These are phyloP conservation scores for Hypoxylon sp. DNA, from an alignment of 2,329 filamentous ascomycete species.

Conservation along the genomic window DNA sequence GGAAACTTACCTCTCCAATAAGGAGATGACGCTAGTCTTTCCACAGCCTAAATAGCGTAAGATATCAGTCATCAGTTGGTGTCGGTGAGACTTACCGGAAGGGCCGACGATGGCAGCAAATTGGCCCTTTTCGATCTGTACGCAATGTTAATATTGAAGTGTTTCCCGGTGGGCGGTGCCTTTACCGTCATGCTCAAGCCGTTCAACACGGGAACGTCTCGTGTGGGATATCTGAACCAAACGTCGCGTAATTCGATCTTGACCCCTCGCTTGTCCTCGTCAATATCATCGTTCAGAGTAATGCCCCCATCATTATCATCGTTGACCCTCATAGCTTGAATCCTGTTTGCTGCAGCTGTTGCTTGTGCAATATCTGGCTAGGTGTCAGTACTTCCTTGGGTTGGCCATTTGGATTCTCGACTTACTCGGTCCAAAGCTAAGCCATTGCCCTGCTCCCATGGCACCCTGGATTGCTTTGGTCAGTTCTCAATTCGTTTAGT, in stretches of 20 bases:
- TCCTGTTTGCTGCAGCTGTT: slow-evolving; percentile 72
- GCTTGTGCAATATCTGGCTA: slow-evolving; percentile 68
- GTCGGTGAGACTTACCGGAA: slow-evolving; percentile 62
- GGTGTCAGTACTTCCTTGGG: slow-evolving; percentile 19
- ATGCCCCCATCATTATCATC: slow-evolving; percentile 51
- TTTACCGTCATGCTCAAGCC: slow-evolving; percentile 70
- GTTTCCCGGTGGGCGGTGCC: not conserved
- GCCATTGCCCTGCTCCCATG: slow-evolving; percentile 76
- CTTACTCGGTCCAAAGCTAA: slow-evolving; percentile 73
- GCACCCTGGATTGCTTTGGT: slow-evolving; percentile 59
- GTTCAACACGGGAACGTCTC: slow-evolving; percentile 70
- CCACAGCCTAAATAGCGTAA: slow-evolving; percentile 64
- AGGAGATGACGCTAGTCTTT: slow-evolving; percentile 78
- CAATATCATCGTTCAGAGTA: slow-evolving; percentile 54
- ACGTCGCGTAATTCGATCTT: slow-evolving; percentile 70
- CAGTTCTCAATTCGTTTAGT: slow-evolving; percentile 15
- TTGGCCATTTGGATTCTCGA: not conserved
- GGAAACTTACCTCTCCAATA: slow-evolving; percentile 66
- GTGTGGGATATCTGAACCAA: slow-evolving; percentile 73
- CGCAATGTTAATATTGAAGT: slow-evolving; percentile 35
- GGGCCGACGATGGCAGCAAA: slow-evolving; percentile 80
- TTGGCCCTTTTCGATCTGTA: slow-evolving; percentile 72
- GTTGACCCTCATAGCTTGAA: slow-evolving; percentile 63
- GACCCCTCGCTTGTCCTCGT: slow-evolving; percentile 63
- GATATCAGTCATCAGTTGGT: slow-evolving; percentile 4